phyloP scores from a whole-genome alignment of 2,329 filamentous ascomycete genomes.

The Pyrenophora graminea region DNA sequence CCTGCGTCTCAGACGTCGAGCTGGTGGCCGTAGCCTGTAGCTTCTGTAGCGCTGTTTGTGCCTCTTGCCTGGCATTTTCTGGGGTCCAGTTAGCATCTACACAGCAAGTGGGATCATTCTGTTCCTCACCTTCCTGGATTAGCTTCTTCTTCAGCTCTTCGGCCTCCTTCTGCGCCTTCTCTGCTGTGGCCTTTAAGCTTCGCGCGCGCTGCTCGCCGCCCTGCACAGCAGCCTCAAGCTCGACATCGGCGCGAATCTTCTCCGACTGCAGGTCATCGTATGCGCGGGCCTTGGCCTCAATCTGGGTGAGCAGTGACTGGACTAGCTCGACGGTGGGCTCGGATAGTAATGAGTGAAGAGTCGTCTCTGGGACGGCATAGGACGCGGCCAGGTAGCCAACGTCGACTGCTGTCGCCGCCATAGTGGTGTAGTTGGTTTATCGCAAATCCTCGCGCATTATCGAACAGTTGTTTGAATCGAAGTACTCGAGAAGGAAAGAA shows the following conservation, averaged over 20 bases:
- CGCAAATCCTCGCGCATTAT: slow-evolving; percentile 30
- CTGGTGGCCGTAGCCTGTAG: slow-evolving; percentile 74
- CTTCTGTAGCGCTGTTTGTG: slow-evolving; percentile 81
- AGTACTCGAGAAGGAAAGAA: slow-evolving; percentile 15
- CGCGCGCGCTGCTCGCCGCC: slow-evolving; percentile 82
- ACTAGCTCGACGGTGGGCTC: slow-evolving; percentile 80
- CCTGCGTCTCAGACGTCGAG: slow-evolving; percentile 74
- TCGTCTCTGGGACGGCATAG: slow-evolving; percentile 68
- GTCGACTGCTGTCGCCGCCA: slow-evolving; percentile 68
- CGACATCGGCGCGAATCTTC: slow-evolving; percentile 87
- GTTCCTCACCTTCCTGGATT: slow-evolving; percentile 73
- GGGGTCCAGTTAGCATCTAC: slow-evolving; percentile 3
- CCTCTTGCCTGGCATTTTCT: slow-evolving; percentile 75
- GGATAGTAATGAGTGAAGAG: slow-evolving; percentile 64
- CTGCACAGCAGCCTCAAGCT: slow-evolving; percentile 87
- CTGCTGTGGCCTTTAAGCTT: slow-evolving; percentile 76
- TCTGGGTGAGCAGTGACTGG: slow-evolving; percentile 70
- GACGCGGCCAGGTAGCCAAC: slow-evolving; percentile 73
- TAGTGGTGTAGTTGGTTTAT: slow-evolving; percentile 41
- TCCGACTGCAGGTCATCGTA: slow-evolving; percentile 81
- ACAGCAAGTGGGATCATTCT: not conserved
- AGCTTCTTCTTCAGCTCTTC: slow-evolving; percentile 81
- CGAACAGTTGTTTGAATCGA: not conserved
- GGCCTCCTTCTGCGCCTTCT: slow-evolving; percentile 82
- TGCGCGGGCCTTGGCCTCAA: slow-evolving; percentile 79